Base-by-base conservation (phyloP, 1,284 basidiomycete genomes). In the Gomphus bonarii region DNA sequence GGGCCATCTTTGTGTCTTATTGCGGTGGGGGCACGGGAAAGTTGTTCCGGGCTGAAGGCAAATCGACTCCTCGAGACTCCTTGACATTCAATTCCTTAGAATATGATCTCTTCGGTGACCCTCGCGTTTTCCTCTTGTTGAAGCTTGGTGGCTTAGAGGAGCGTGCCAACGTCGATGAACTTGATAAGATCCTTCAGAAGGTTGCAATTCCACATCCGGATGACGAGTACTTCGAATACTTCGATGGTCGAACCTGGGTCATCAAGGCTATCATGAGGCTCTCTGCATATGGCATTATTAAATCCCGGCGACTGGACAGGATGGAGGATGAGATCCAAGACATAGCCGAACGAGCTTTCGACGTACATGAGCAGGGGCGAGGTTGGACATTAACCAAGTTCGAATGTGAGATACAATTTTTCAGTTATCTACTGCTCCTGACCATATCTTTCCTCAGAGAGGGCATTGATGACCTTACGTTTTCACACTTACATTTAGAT, bases 251-350 rank as follows among this genome's bases (percentile, higher is more conserved):
- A 25, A 50, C 48, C 43, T 57, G 55, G 55, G 55, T 57, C 25
- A 57, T 57, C 33, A 57, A 57, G 36, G 55, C 55, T 38, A 57
- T 57, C 20, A 51, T 57, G 55, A 14, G 55, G 1, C 48, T 57
- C 20, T 50, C 55, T 50, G 55, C 55, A 11, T 57, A 57, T 33
- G 55, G 55, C 30, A 57, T 57, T 16, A 50, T 57, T 5, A 40
- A 51, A 33, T 57, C 48, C 20, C 28, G 55, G 33, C 31, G 48
- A 18, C n/a, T 57, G 20, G 47, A 57, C 25, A 31, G 18, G 10
- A 57, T 57, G 55, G 55, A 57, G 40, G 35, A 40, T 9, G 33
- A 57, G 20, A 50, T 57, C 35, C 49, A 57, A 16, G 40, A 43
- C 14, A 50, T 57, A 25, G 55, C 55, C 16, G 49, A 33, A 36